These are phyloP conservation scores for Phoma herbarum DNA, from an alignment of 2,329 filamentous ascomycete genomes.

Conservation along the genomic window DNA sequence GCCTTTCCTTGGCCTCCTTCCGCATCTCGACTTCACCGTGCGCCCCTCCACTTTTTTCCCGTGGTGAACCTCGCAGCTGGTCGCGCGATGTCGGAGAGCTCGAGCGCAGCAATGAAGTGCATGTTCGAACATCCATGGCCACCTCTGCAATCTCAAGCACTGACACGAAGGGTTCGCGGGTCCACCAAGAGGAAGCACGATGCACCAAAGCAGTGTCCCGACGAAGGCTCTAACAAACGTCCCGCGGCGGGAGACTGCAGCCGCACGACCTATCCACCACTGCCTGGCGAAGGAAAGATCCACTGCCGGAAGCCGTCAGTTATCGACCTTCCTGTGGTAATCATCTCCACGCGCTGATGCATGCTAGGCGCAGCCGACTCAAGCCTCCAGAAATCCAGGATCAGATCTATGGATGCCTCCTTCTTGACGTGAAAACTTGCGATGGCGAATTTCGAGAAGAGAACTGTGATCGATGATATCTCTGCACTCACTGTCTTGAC, in stretches of 20 bases:
- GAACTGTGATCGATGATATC: too few species aligned
- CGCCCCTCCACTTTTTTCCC: slow-evolving; percentile 1
- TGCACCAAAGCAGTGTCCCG: neutral
- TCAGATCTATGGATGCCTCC: neutral
- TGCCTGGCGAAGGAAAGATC: neutral
- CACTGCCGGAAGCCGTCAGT: neutral
- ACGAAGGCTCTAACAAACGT: neutral
- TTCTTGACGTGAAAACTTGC: neutral
- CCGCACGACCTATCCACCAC: neutral
- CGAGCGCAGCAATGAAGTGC: neutral
- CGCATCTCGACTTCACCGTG: neutral
- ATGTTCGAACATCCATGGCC: neutral
- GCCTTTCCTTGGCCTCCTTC: neutral
- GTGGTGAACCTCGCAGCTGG: neutral
- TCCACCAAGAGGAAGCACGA: neutral
- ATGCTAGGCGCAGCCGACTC: neutral
- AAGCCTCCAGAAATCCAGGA: neutral
- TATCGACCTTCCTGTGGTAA: neutral
- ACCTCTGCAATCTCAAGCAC: slow-evolving; percentile 2
- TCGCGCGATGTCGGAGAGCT: slow-evolving; percentile 1
- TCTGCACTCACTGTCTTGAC: too few species aligned
- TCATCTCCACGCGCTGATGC: neutral
- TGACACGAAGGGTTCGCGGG: neutral
- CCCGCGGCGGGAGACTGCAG: neutral
- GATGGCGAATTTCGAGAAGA: too few species aligned